Conservation (phyloP, 2,329 filamentous ascomycete genomes). For the Alternaria hordeiaustralica region DNA sequence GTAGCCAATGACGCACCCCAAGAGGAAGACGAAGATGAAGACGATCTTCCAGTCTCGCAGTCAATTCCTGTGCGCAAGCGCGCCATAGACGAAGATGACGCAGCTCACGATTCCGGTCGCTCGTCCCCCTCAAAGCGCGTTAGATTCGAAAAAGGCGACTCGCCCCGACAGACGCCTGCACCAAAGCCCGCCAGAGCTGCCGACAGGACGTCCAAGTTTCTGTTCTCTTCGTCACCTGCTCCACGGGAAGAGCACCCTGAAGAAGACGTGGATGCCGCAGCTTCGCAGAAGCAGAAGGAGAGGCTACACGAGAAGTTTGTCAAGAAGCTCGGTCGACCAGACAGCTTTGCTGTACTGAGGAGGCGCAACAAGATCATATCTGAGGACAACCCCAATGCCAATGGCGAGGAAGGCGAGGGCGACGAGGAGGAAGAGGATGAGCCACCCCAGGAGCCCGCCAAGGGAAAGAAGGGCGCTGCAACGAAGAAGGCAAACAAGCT, state of each 20-base stretch:
- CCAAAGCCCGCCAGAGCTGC: constrained; percentile 47
- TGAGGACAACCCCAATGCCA: constrained; percentile 60
- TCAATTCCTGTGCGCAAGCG: constrained; percentile 32
- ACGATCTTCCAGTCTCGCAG: constrained; percentile 16
- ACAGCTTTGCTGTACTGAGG: constrained; percentile 75
- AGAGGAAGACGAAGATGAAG: constrained; percentile 15
- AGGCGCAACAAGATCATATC: constrained; percentile 63
- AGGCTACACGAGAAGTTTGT: constrained; percentile 85
- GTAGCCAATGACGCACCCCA: constrained; percentile 11
- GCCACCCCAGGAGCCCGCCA: constrained; percentile 58
- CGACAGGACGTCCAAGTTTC: constrained; percentile 63
- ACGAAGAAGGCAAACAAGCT: constrained; percentile 80
- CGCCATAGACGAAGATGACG: constrained; percentile 48
- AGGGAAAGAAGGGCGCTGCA: constrained; percentile 57
- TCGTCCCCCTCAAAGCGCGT: constrained; percentile 50
- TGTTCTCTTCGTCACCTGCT: constrained; percentile 62
- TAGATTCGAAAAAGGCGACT: constrained; percentile 26
- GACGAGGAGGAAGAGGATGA: constrained; percentile 64
- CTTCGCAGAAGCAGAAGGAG: constrained; percentile 66
- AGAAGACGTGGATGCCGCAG: constrained; percentile 57
- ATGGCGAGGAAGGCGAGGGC: constrained; percentile 60
- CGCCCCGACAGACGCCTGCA: constrained; percentile 29
- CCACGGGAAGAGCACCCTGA: constrained; percentile 38
- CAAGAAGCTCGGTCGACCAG: constrained; percentile 84
- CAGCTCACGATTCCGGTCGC: constrained; percentile 35